These are phyloP conservation scores for Xylariaceae sp. DNA, from an alignment of 2,329 filamentous ascomycete genomes.

Conservation along the genomic window DNA sequence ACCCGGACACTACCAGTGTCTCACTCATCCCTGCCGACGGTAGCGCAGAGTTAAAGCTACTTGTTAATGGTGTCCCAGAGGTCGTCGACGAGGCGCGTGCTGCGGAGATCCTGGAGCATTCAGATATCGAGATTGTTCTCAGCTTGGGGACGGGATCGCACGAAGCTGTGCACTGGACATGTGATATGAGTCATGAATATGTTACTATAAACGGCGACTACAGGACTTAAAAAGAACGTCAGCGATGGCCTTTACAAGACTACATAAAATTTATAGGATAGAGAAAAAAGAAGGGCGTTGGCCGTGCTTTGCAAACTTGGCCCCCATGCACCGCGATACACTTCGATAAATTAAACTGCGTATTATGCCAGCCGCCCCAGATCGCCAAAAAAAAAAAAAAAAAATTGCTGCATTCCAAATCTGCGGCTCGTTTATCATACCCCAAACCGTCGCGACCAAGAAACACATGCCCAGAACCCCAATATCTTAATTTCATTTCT, in stretches of 20 bases:
- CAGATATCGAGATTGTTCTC: slow-evolving; percentile 81
- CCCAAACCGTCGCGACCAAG: no score
- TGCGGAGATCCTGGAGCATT: slow-evolving; percentile 76
- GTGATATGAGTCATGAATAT: slow-evolving; percentile 85
- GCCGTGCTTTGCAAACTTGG: neutral
- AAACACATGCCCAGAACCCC: no score
- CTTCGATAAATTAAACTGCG: no score
- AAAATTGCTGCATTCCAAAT: no score
- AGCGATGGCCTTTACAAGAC: neutral
- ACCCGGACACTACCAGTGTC: slow-evolving; percentile 72
- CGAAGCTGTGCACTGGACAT: slow-evolving; percentile 81
- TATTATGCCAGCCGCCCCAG: no score
- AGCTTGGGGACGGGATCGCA: slow-evolving; percentile 71
- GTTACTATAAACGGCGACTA: slow-evolving; percentile 45
- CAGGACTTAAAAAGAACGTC: slow-evolving; percentile 27
- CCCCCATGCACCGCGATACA: neutral
- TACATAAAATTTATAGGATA: neutral
- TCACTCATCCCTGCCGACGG: slow-evolving; percentile 80
- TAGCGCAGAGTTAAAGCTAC: slow-evolving; percentile 74
- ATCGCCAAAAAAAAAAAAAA: no score
- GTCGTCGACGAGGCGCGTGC: slow-evolving; percentile 77
- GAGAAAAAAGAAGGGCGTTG: slow-evolving; percentile 1
- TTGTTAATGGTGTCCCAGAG: slow-evolving; percentile 82
- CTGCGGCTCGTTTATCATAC: no score
- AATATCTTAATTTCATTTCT: no score